These are phyloP conservation scores for Thecaphora frezii DNA, from an alignment of 1,284 basidiomycete species.

Conservation along the genomic window DNA sequence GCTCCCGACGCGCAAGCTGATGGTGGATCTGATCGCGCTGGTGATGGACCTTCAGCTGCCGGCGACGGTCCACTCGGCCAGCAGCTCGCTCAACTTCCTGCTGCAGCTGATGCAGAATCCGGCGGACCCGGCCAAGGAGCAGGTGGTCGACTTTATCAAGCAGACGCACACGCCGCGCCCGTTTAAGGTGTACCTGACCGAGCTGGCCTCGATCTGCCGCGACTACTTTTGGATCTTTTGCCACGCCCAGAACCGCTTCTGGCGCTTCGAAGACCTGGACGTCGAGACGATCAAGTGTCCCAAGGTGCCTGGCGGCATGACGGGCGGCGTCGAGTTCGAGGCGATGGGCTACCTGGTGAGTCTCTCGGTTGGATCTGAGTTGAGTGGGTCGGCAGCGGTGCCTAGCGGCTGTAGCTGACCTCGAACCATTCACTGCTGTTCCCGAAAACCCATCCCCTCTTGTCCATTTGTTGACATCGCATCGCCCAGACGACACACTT, in stretches of 20 bases:
- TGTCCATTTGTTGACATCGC: too few relatives aligned
- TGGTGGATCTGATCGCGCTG: slow-evolving; percentile 75
- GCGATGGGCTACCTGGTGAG: slow-evolving; percentile 90
- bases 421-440: too few relatives aligned
- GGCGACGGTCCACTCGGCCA: slow-evolving; percentile 21
- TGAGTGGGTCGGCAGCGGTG: too few relatives aligned
- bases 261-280: slow-evolving; percentile 79
- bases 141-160: slow-evolving; percentile 74
- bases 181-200: slow-evolving; percentile 86
- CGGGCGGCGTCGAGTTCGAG: slow-evolving; percentile 95
- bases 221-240: slow-evolving; percentile 99
- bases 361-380: too few relatives aligned
- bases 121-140: slow-evolving; percentile 24
- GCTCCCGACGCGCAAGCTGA: slow-evolving; percentile 81
- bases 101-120: slow-evolving; percentile 48
- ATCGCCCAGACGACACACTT: slow-evolving; percentile 30
- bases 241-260: slow-evolving; percentile 87
- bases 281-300: slow-evolving; percentile 83
- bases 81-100: slow-evolving; percentile 37
- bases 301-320: slow-evolving; percentile 93
- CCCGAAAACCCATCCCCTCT: too few relatives aligned
- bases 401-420: too few relatives aligned
- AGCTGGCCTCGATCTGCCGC: slow-evolving; percentile 82
- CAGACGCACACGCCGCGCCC: slow-evolving; percentile 77
- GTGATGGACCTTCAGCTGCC: slow-evolving; percentile 47